These are phyloP conservation scores for Rubus idaeus DNA, from an alignment of 306 rosid species.

Conservation along the genomic window DNA sequence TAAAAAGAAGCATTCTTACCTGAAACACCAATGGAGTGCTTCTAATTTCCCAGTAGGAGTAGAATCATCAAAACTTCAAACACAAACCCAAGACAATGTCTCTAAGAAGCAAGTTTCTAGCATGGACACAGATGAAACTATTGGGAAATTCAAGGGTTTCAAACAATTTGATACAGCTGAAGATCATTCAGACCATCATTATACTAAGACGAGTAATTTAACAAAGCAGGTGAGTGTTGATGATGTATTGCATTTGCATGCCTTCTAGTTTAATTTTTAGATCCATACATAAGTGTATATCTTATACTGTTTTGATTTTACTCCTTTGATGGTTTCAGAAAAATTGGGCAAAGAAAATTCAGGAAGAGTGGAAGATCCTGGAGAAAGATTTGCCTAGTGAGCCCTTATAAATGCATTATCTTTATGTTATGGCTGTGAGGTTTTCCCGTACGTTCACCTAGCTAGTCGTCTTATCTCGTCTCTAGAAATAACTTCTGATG, in stretches of 20 bases:
- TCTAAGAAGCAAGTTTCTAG: constrained; percentile 32
- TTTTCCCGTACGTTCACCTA: constrained; percentile 7
- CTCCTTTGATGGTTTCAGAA: constrained; percentile 47
- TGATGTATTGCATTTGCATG: constrained; percentile 8
- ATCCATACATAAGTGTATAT: background rate
- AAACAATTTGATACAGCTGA: constrained; percentile 73
- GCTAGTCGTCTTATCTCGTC: background rate
- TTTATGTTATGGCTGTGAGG: constrained; percentile 10
- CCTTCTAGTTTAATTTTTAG: constrained; percentile 2
- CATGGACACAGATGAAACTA: constrained; percentile 44
- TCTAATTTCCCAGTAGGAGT: constrained; percentile 36
- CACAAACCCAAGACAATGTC: constrained; percentile 23
- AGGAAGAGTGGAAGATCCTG: constrained; percentile 79
- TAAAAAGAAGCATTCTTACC: constrained; percentile 36
- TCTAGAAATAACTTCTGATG: background rate
- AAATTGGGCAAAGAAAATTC: constrained; percentile 67
- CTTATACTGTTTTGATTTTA: constrained; percentile 8
- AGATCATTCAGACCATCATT: constrained; percentile 68
- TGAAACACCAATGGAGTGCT: constrained; percentile 31
- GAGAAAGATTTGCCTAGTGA: constrained; percentile 89
- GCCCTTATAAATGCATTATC: constrained; percentile 10
- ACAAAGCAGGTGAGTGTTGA: constrained; percentile 44
- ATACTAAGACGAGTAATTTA: constrained; percentile 20
- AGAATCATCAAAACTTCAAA: constrained; percentile 41
- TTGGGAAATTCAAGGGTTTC: constrained; percentile 49